Evolutionary conservation across 257 asterid genomes (phyloP), one percentile per base, ranked within the genome.

Genomic region (Marsdenia floribunda): DNA sequence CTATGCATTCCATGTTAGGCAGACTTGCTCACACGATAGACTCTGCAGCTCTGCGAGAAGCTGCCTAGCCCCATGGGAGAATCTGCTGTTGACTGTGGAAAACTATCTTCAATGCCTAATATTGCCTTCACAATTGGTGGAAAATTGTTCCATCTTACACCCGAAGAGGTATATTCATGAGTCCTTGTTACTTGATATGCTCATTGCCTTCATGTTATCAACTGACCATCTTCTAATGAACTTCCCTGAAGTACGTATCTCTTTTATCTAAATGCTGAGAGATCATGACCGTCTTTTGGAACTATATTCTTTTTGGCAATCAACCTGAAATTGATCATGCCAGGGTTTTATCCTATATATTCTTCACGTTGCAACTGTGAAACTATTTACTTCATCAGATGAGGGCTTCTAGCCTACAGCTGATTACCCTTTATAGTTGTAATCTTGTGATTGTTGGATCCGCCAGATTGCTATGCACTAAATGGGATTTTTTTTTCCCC

Each of bases 31-130:
- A 35, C 49, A 35, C 44, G 10, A 59, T 16, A 10, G 42, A 75
- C 55, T 63, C 64, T 66, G 76, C 90, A 94, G 99, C 96, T 95
- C 4, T 95, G 99, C 6, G 97, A 93, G 81, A 89, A 94, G 68
- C 85, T 95, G 55, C 98, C 99, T 16, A 92, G 89, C 81, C 97
- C 99, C 76, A 86, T 86, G 93, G 99, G 99, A 68, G 82, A 96
- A 83, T 96, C 99, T 37, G 90, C 88, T 33, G 93, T 96, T 63
- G 95, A 93, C n/a, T 96, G 99, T 86, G 94, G 72, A 66, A 81
- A 70, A 54, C 80, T 91, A 70, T 79, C 96, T 74, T 79, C 91
- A 8, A 83, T 93, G 98, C 99, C 99, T 19, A 82, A 47, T 71
- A 85, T 93, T 79, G 87, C 99, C 80, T 93, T 96, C 85, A 90